phyloP scores from a whole-genome alignment of 306 rosid species.

The Cicer yamashitae region DNA sequence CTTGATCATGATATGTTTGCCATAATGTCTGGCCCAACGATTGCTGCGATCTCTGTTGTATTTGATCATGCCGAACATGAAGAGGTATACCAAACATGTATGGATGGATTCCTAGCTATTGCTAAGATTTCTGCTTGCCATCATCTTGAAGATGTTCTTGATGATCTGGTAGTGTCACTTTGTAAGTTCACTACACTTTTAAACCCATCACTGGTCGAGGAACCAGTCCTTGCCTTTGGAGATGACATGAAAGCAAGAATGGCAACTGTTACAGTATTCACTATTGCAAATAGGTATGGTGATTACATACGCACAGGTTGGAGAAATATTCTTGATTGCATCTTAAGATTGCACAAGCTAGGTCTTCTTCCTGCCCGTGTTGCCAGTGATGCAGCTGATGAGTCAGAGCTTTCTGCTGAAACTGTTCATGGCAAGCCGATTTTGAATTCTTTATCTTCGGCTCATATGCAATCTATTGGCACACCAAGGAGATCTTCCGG shows the following conservation, averaged over 20 bases:
- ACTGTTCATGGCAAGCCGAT: slow-evolving; percentile 77
- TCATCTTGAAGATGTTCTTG: slow-evolving; percentile 98
- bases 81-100: slow-evolving; percentile 93
- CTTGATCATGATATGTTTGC: slow-evolving; percentile 98
- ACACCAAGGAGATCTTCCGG: slow-evolving; percentile 97
- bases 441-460: slow-evolving; percentile 76
- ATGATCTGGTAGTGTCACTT: slow-evolving; percentile 95
- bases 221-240: slow-evolving; percentile 92
- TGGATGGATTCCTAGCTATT: slow-evolving; percentile 90
- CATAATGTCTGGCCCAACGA: slow-evolving; percentile 95
- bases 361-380: slow-evolving; percentile 98
- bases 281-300: slow-evolving; percentile 93
- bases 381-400: slow-evolving; percentile 97
- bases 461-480: slow-evolving; percentile 79
- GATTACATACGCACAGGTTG: slow-evolving; percentile 95
- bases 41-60: slow-evolving; percentile 98
- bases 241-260: slow-evolving; percentile 96
- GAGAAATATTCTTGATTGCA: slow-evolving; percentile 98
- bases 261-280: slow-evolving; percentile 94
- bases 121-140: slow-evolving; percentile 98
- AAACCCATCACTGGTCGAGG: slow-evolving; percentile 85
- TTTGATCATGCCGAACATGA: slow-evolving; percentile 97
- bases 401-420: slow-evolving; percentile 82
- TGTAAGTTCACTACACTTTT: slow-evolving; percentile 96
- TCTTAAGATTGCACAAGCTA: slow-evolving; percentile 90